Base-by-base conservation (phyloP, 1,284 basidiomycete species). In the Trichosporon sp. region DNA sequence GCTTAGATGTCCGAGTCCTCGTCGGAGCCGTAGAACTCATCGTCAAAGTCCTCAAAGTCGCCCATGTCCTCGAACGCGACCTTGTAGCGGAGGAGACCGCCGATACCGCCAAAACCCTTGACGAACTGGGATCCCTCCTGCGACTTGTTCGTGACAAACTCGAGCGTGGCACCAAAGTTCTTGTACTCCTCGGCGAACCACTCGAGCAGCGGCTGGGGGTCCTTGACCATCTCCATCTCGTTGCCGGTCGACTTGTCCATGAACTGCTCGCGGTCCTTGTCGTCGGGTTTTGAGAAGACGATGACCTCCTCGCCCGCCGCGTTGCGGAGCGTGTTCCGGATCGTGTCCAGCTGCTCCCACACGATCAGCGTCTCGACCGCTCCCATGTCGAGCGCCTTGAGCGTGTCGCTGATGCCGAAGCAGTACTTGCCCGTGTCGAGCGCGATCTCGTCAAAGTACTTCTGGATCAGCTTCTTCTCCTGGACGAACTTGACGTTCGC, bases 161-260 rank as follows among this genome's bases (percentile, higher is more conserved):
- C 96, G 73, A 98, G 90, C 77, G 91, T 91, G 71, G 96, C 93
- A 76, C 96, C 97, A 81, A 98, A 99, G 66, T 96, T 92, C 83
- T 94, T 95, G 88, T 99, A 99, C 84, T 96, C 95, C 80, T 99
- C 97, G 48, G 97, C 92, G 80, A 99, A 94, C 97, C 97, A 99
- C 84, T 99, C 95, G 73, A 98, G 89, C 16, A 97, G 87, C 65
- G 92, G 87, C 79, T 92, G 88, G 0, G 95, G 90, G 76, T 97
- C 95, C 1, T 80, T 79, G 4, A 86, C 85, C 82, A 92, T 91
- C 84, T 99, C 96, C 96, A 99, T 99, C 86, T 98, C 96, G 65
- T 91, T 83, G 8, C 93, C 92, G 14, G 96, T 99, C 2, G 92
- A 92, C 84, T 95, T 94, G 88, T 99, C 97, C 11, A 91, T 85